Evolutionary conservation across 2,329 filamentous ascomycete genomes (phyloP).

Genomic region (Paecilomyces sp.): DNA sequence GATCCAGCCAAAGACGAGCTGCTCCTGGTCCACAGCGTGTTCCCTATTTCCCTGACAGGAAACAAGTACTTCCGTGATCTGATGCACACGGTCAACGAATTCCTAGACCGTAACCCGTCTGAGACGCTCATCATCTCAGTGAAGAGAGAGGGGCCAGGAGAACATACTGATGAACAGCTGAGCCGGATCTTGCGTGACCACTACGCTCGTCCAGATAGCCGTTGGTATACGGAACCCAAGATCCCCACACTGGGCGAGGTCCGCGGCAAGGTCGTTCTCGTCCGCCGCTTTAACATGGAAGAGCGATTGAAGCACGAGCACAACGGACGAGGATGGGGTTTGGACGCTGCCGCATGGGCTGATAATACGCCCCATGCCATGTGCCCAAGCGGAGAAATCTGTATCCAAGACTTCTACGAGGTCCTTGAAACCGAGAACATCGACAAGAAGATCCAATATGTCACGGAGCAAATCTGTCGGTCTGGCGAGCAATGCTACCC

Average conservation of each 20-base stretch:
- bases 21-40: conserved; percentile 79
- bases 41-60: conserved; percentile 78
- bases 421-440: conserved; percentile 70
- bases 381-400: conserved; percentile 63
- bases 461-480: conserved; percentile 68
- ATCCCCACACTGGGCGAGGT: conserved; percentile 73
- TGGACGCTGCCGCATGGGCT: conserved; percentile 64
- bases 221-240: conserved; percentile 72
- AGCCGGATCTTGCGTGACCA: conserved; percentile 64
- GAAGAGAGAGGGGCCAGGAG: conserved; percentile 85
- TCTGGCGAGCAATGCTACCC: conserved; percentile 49
- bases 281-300: conserved; percentile 70
- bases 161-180: conserved; percentile 70
- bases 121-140: conserved; percentile 81
- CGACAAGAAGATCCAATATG: conserved; percentile 68
- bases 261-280: conserved; percentile 73
- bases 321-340: conserved; percentile 47
- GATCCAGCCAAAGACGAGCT: conserved; percentile 59
- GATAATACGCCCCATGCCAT: conserved; percentile 78
- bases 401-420: conserved; percentile 93
- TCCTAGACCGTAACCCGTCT: conserved; percentile 68
- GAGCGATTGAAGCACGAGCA: conserved; percentile 36
- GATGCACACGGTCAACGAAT: conserved; percentile 62
- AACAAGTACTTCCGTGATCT: conserved; percentile 71
- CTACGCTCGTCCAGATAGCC: conserved; percentile 53